Base-by-base conservation (phyloP, 768 basidiomycete species). In the Panus rudis region DNA sequence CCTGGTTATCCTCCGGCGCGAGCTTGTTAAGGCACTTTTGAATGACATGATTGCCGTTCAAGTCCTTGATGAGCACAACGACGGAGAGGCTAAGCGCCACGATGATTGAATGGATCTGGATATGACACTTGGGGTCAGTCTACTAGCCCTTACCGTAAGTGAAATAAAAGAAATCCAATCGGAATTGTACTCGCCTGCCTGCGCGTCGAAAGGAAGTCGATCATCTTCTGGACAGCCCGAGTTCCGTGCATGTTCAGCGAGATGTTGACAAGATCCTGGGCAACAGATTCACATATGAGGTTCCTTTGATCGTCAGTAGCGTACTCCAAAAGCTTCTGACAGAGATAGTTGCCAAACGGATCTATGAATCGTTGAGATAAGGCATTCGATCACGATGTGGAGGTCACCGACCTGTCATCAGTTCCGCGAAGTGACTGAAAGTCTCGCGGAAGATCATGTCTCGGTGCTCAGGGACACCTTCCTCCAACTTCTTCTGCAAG, bases 371-470 rank as follows among this genome's bases (percentile, higher is more conserved):
- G 21, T 46, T 40, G 46, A 46, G 14, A 39, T 46, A 23, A 46
- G 28, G 24, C 40, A 33, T 10, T 16, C 39, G 20, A 43, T 42
- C 24, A 41, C 16, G 7, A 6, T 19, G 14, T 28, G 25, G 19
- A 48, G 30, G 22, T 11, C 37, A 37, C 74, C 23, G 47, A 88
- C 88, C 90, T 24, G 92, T 98, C 96, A 99, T 99, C 48, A 99
- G 75, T 53, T 98, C 96, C 37, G 94, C 88, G 57, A 98, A 97
- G 58, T 98, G 93, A 35, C 85, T 83, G 56, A 94, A 98, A 1
- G 94, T 97, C 70, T 99, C 96, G 47, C 87, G 79, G 76, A 97
- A 99, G 61, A 99, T 99, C 88, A 98, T 93, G 58, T 99, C 96
- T 41, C 96, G 80, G 64, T 99, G 93, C 61, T 94, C 93, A 4